Base-by-base conservation (phyloP, 768 basidiomycete genomes). In the Pleurotus pulmonarius region DNA sequence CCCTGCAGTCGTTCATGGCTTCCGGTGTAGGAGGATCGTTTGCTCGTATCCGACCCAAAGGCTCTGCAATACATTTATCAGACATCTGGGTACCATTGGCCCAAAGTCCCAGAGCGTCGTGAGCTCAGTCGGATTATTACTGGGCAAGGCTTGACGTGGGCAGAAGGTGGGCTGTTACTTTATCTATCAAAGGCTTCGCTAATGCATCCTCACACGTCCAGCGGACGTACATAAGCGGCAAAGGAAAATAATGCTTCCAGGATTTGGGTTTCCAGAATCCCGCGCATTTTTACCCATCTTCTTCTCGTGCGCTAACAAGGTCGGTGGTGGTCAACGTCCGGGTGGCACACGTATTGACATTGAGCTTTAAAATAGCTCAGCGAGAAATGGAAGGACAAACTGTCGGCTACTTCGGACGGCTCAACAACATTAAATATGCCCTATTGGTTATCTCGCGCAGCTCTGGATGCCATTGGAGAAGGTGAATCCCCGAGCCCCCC, bases 51-150 rank as follows among this genome's bases (percentile, higher is more conserved):
- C 24, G 83, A 85, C 56, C 82, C 80, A 1, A 82, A 82, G 64
- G 80, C 82, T 3, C 67, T 84, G n/a, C 79, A 82, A 59, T 78
- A 83, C 60, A 78, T 83, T 22, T 75, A 77, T 52, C 80, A 83
- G 56, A 80, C 81, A 16, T 78, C 77, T 16, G 76, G 76, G 70
- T 84, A 84, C 62, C 72, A 73, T 12, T 83, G 78, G 63, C 70
- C 73, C 40, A 83, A 83, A 65, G 76, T 75, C 70, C 74, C 72
- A 9, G 76, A 80, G 61, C 68, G 80, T 47, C 75, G 76, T 25
- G 75, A 79, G 58, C 73, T 80, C 41, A 79, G 77, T 39, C 71
- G 77, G 2, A 69, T 82, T 22, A 58, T 80, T 18, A 78, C 78
- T 67, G 83, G 82, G 25, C 72, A 76, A 12, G 81, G 82, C 3